Evolutionary conservation across 805 yeast species (phyloP), one percentile per base, ranked within the genome.

Genomic region (Sporopachydermia quercuum): DNA sequence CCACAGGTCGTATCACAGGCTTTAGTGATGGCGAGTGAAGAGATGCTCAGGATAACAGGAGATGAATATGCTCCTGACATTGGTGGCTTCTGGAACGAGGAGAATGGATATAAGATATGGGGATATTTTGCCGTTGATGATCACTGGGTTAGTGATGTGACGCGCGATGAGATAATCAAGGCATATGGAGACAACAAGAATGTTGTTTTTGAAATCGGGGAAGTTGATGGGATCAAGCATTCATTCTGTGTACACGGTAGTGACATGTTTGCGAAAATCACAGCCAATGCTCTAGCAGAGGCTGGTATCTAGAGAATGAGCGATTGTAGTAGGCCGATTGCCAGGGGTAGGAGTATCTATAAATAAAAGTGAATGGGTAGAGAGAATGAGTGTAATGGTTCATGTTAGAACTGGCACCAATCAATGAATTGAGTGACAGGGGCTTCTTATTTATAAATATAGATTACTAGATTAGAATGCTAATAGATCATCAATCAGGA

Each of bases 181-280:
- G 55, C 61, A 34, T 65, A 67, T 46, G 53, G 58, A 16, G 52
- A 54, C 30, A 47, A 49, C 15, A 39, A 40, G 2, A 55, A 58
- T 30, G 52, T 58, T 1, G 43, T 47, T 4, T 53, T 66, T 17
- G 48, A 48, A 13, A 56, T 64, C 39, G 58, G 62, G 5, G 56
- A 57, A 5, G 49, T 58, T 15, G 58, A 60, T 41, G 45, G 44
- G 17, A 65, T 75, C 23, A 60, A 65, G 5, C 85, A 78, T 51
- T 66, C 79, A 34, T 77, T 78, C 52, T 77, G 83, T 49, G 64
- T 78, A 8, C 59, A 63, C 36, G 74, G 74, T 44, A 72, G 75
- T 49, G 49, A 47, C 19, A 44, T 45, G 50, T 67, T 75, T 48
- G 70, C 77, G 8, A 50, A 57, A 16, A 57, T 66, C 5, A 66